Evolutionary conservation across 345 rosid genomes (phyloP), one percentile per base, ranked within the genome.

Genomic region (Ceriops decandra): DNA sequence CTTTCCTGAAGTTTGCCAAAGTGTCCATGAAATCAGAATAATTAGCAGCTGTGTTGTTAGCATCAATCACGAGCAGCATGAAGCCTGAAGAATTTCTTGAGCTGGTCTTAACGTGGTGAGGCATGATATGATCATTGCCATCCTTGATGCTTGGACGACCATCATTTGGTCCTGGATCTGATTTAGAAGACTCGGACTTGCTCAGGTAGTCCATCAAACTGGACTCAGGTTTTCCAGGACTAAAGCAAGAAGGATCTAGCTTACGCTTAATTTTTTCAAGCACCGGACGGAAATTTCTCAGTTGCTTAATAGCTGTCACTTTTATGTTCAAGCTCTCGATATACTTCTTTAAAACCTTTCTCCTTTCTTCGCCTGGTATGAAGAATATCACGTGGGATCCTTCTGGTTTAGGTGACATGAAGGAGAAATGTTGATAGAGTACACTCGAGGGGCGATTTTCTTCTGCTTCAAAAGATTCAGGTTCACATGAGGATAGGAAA

Each of bases 301-400:
- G 65, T n/a, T 71, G 71, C 53, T 70, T 71, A 6, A 80, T 62
- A 6, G 61, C 66, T 15, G 72, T 73, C 15, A 70, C 81, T 52
- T 74, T 77, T 6, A 77, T 70, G 74, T 71, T 77, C 72, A 76
- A 70, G 76, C 57, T 74, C 71, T 76, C 81, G 16, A 76, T 56
- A 52, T 56, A 76, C 68, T 59, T 73, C 72, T 80, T 76, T 70
- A 73, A 28, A 17, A 73, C 76, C 53, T 52, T 67, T 17, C 76
- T 67, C 59, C 83, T 53, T 26, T 80, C 81, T 35, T 73, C 78
- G 1, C 78, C 81, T 3, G 36, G 19, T 27, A 76, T 73, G 27
- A 74, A 68, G 57, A 80, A 42, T 54, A 80, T 52, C 8, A 73
- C 61, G 7, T 74, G 83, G 13, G 83, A 80, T 56, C 73, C 78